A percentile compares a stretch with the other conserved stretches of the same genome.
These are phyloP conservation scores for Blastomyces silverae DNA, from an alignment of 2,329 filamentous ascomycete genomes.

Conservation along the genomic window DNA sequence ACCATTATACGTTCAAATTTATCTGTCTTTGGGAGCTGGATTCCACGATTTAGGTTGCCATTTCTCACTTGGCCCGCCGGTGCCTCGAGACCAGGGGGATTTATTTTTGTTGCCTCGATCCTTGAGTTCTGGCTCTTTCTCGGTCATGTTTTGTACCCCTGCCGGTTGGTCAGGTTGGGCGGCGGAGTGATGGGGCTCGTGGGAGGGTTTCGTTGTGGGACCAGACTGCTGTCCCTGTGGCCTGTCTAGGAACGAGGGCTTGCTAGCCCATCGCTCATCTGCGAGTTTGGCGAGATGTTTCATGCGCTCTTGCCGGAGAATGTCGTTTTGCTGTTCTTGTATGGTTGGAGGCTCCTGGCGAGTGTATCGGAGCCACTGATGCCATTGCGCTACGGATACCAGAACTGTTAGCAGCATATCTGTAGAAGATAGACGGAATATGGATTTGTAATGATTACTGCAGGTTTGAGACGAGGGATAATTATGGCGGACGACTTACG, in stretches of 20 bases:
- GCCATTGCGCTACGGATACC: constrained; percentile 52
- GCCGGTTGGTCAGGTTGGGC: constrained; percentile 28
- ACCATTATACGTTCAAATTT: constrained; percentile 17
- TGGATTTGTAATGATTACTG: neutral
- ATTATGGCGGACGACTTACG: constrained; percentile 37
- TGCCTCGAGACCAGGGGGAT: constrained; percentile 55
- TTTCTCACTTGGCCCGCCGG: constrained; percentile 54
- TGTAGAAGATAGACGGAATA: neutral
- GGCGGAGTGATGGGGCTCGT: constrained; percentile 20
- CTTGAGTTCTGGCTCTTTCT: constrained; percentile 29
- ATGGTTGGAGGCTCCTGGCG: constrained; percentile 51
- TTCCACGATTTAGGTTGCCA: constrained; percentile 63
- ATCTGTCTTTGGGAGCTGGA: constrained; percentile 42
- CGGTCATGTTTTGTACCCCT: constrained; percentile 30
- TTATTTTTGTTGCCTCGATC: constrained; percentile 21
- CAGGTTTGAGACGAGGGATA: neutral
- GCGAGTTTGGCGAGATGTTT: constrained; percentile 54
- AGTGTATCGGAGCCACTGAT: constrained; percentile 61
- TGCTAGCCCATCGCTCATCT: constrained; percentile 55
- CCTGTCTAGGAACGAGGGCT: constrained; percentile 53
- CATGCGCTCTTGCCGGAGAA: constrained; percentile 51
- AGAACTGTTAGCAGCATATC: neutral
- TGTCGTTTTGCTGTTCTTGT: constrained; percentile 53
- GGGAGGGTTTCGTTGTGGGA: constrained; percentile 42
- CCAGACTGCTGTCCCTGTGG: constrained; percentile 45